phyloP scores from a whole-genome alignment of 2,329 filamentous ascomycete genomes.

The Lecanicillium sp. region DNA sequence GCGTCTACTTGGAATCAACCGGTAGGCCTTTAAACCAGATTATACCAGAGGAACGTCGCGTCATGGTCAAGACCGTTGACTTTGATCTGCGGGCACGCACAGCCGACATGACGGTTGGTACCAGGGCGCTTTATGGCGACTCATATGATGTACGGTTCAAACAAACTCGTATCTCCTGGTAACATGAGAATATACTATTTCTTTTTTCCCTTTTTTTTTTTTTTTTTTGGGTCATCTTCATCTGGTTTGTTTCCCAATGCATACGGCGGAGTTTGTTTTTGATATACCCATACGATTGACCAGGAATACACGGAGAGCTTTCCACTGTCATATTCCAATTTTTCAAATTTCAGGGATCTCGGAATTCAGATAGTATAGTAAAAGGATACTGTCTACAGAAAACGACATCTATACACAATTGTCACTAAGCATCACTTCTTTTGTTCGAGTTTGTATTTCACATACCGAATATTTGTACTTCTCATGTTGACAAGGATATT shows the following conservation, averaged over 20 bases:
- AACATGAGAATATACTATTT: constrained; percentile 1
- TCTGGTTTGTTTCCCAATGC: too few relatives aligned
- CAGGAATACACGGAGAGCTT: neutral
- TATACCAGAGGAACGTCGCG: constrained; percentile 44
- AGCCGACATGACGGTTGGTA: constrained; percentile 45
- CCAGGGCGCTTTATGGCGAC: constrained; percentile 39
- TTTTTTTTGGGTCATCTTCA: constrained; percentile 1
- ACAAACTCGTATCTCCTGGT: constrained; percentile 41
- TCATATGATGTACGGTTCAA: constrained; percentile 37
- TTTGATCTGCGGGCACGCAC: constrained; percentile 45
- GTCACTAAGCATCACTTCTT: too few relatives aligned
- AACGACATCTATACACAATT: too few relatives aligned
- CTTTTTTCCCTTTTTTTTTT: neutral
- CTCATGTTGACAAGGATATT: too few relatives aligned
- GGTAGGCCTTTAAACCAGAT: constrained; percentile 6
- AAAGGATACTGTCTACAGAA: too few relatives aligned
- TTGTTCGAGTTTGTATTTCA: too few relatives aligned
- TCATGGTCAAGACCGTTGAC: constrained; percentile 48
- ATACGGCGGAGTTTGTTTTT: neutral
- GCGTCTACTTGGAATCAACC: constrained; percentile 1
- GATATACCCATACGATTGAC: neutral
- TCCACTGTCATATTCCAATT: neutral
- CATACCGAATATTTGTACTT: too few relatives aligned
- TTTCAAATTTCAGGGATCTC: too few relatives aligned
- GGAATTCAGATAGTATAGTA: too few relatives aligned